A percentile compares a stretch with the other conserved stretches of the same genome.
Evolutionary conservation across 371 early-diverging fungal genomes (phyloP).

Genomic region (Batkoa obscura): DNA sequence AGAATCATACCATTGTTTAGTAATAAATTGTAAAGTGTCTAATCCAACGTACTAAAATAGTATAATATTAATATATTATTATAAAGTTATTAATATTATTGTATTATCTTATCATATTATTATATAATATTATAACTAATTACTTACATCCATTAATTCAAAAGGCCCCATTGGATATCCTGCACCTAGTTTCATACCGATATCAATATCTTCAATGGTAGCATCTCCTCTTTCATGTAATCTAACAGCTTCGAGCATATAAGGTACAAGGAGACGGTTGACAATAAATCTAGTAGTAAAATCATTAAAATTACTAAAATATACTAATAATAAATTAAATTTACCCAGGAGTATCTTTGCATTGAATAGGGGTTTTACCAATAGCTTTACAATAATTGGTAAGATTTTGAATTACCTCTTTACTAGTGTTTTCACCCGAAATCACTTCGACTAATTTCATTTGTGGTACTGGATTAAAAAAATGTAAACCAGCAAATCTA

Average conservation of each 20-base stretch:
- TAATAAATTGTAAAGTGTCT: constrained; percentile 87
- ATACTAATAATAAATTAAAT: constrained; percentile 13
- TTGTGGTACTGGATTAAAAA: constrained; percentile 93
- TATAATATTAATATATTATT: not conserved
- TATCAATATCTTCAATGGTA: constrained; percentile 70
- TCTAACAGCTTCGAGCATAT: constrained; percentile 84
- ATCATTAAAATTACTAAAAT: not conserved
- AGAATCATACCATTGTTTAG: constrained; percentile 56
- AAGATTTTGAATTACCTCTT: constrained; percentile 37
- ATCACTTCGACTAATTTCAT: constrained; percentile 96
- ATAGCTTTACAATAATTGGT: constrained; percentile 42
- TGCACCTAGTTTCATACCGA: constrained; percentile 94
- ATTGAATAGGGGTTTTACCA: constrained; percentile 73
- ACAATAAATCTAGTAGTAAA: constrained; percentile 59
- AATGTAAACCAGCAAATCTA: constrained; percentile 78
- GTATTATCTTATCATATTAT: not conserved
- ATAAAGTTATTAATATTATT: not conserved
- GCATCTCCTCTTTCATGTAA: constrained; percentile 85
- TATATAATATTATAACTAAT: not conserved
- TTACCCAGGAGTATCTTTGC: constrained; percentile 95
- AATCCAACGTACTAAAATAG: constrained; percentile 61
- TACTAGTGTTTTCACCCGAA: constrained; percentile 37
- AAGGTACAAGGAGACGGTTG: constrained; percentile 89
- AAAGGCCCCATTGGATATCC: constrained; percentile 97
- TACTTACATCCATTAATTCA: constrained; percentile 69